Evolutionary conservation across 768 basidiomycete genomes (phyloP), one percentile per base, ranked within the genome.

Genomic region (Calocybe cyanea): DNA sequence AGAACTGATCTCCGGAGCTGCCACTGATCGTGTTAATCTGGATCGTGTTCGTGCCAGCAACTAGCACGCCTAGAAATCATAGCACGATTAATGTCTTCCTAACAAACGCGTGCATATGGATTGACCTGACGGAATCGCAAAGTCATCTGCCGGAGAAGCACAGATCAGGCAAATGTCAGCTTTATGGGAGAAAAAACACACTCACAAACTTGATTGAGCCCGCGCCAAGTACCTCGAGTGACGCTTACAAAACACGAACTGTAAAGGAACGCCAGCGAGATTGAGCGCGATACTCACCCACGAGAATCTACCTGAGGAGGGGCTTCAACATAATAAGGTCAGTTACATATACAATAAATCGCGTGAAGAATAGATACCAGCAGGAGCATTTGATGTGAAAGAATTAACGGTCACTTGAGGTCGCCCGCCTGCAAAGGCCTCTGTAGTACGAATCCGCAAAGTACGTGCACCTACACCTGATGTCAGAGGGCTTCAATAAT

Each of bases 201-300:
- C 66, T 60, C 46, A 69, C 70, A 74, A 40, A 70, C 60, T 64
- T 70, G 63, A 43, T 73, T 74, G 21, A 69, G 34, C 11, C 74
- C 73, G 28, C 74, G 68, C 72, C 72, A 77, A 20, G 73, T 76
- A n/a, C 74, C 73, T 43, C 73, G 70, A 39, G 73, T 75, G 30
- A 77, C 68, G 39, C 72, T 8, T 8, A n/a, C 43, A 21, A 41
- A 24, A 39, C 4, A 53, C 17, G 21, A 34, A 21, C 5, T 11
- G 20, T 21, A 28, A 34, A 21, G 20, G 18, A 18, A 2, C 18
- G 7, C n/a, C 21, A 24, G 14, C 2, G 42, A 24, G 19, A 9
- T 20, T 10, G 40, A 23, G 6, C 10, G 40, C 19, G 9, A 5
- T 14, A 17, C 50, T 59, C 56, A 71, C 68, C 74, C 74, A 58